A percentile compares a stretch with the other conserved stretches of the same genome.
Evolutionary conservation across 495 filamentous ascomycete genomes (phyloP).

Genomic region (Lasiosphaeria ovina): DNA sequence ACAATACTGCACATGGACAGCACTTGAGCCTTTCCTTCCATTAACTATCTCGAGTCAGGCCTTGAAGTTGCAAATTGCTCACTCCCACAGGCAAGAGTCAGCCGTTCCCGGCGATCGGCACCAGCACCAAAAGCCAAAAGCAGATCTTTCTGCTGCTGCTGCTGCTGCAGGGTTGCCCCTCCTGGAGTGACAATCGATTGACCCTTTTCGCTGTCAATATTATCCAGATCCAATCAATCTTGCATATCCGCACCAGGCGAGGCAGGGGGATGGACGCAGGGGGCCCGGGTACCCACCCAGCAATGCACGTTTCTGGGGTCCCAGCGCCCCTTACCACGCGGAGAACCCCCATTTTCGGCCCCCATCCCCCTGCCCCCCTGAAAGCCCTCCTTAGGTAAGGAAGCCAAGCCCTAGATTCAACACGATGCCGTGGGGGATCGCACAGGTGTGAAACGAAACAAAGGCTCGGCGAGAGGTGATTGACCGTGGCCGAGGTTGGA

Average conservation of each 20-base stretch:
- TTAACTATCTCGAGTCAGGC: constrained; percentile 9
- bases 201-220: constrained; percentile 1
- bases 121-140: neutral
- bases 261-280: constrained; percentile 13
- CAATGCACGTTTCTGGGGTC: neutral
- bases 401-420: neutral
- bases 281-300: neutral
- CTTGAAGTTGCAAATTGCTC: constrained; percentile 15
- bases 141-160: neutral
- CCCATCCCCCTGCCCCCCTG: neutral
- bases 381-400: neutral
- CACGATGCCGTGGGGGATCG: neutral
- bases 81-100: constrained; percentile 7
- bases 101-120: constrained; percentile 11
- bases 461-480: neutral
- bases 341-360: neutral
- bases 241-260: constrained; percentile 25
- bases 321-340: neutral
- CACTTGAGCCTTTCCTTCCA: neutral
- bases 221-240: constrained; percentile 32
- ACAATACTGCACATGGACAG: neutral
- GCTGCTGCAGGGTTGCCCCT: neutral
- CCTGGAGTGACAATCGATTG: neutral
- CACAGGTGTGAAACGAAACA: constrained; percentile 3
- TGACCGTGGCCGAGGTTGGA: too few species aligned